Percentiles rank a stretch among this genome's conserved stretches.
phyloP scores from a whole-genome alignment of 306 rosid species.

The Quercus rubra region DNA sequence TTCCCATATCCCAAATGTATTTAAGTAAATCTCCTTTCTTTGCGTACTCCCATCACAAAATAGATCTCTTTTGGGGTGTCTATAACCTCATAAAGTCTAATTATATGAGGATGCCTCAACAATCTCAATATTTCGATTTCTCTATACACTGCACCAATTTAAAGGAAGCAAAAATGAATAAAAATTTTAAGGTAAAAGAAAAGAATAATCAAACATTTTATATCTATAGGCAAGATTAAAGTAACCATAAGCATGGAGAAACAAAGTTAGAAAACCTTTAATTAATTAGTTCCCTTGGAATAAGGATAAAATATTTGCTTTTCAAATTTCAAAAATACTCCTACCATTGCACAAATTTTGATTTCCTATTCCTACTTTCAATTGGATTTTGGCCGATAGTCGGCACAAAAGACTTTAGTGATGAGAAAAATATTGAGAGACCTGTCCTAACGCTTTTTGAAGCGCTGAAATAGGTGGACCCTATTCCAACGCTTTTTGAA shows the following conservation, averaged over 20 bases:
- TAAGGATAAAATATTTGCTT: neutral
- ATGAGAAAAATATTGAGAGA: too few species aligned
- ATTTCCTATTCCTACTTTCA: too few species aligned
- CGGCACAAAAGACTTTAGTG: too few species aligned
- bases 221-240: neutral
- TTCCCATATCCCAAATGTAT: constrained; percentile 78
- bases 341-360: too few species aligned
- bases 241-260: neutral
- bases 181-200: neutral
- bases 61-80: constrained; percentile 76
- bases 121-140: constrained; percentile 80
- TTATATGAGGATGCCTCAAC: constrained; percentile 94
- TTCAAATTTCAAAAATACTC: neutral
- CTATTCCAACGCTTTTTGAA: too few species aligned
- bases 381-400: too few species aligned
- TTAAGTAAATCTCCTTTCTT: constrained; percentile 88
- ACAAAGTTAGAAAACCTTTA: neutral
- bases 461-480: too few species aligned
- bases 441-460: too few species aligned
- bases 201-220: neutral
- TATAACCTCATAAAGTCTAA: constrained; percentile 80
- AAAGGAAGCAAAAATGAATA: neutral
- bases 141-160: constrained; percentile 68
- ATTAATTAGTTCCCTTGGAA: neutral
- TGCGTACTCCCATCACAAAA: constrained; percentile 83